Base-by-base conservation (phyloP, 306 rosid species). In the Trichosanthes cucumerina region DNA sequence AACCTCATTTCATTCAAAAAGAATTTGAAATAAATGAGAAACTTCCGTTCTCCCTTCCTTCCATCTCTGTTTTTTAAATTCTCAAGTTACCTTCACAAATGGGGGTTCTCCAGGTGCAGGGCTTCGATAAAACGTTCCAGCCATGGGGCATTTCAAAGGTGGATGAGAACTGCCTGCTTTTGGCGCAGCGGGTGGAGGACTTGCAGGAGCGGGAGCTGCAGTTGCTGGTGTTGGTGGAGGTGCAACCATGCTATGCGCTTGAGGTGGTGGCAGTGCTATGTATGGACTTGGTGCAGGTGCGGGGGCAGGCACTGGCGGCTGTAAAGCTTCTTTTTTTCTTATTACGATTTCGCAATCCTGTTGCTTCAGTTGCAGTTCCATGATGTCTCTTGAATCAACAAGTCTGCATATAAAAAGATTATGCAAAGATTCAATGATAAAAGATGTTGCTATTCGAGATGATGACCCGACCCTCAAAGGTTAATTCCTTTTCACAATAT, bases 341-440 rank as follows among this genome's bases (percentile, higher is more conserved):
- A 95, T 88, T 63, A 71, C 1, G 21, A 95, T 79, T 84, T 95
- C 98, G 58, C 87, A 88, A 76, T 87, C 95, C 33, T 80, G 81
- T 79, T 95, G 98, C 89, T 88, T 94, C 76, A 95, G 87, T 77
- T 89, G 81, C 62, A 92, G 89, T 87, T 95, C 97, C 84, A 81
- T 79, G 50, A 95, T 95, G 86, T 95, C 98, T 88, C 92, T 88
- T 15, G 97, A 95, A 85, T 95, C 98, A 83, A 95, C 97, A 59
- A 94, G 90, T 78, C 97, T 94, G 82, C 53, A 58, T 77, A 83
- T 31, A 34, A 80, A 79, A 78, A 86, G 77, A 41, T 53, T 78
- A 73, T 13, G 11, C 44, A 7, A 62, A 78, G 52, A 26, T 18
- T 44, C 49, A 46, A 10, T 0, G 9, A 46, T 16, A 28, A 63